Percentiles rank a stretch among this genome's conserved stretches.
These are phyloP conservation scores for Ophiostoma perfectum DNA, from an alignment of 2,329 filamentous ascomycete species.

Conservation along the genomic window DNA sequence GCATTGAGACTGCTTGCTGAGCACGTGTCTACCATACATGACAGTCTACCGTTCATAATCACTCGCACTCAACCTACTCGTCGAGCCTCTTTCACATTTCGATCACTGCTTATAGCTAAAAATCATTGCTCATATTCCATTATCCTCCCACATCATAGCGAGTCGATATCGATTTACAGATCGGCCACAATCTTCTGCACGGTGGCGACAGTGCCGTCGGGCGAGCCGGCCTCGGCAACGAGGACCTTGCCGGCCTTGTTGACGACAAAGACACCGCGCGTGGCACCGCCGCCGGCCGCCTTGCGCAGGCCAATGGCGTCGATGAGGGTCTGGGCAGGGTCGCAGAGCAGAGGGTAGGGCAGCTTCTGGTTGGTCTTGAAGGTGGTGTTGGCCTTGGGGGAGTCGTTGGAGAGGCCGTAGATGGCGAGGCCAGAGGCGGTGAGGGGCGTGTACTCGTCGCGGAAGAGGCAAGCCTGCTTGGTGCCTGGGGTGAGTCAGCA, in stretches of 20 bases:
- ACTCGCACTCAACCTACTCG: too few relatives aligned
- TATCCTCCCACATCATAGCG: not conserved
- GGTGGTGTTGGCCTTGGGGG: slow-evolving; percentile 82
- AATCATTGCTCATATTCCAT: not conserved
- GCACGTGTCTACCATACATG: too few relatives aligned
- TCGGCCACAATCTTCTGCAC: slow-evolving; percentile 63
- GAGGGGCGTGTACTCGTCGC: slow-evolving; percentile 72
- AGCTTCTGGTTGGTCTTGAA: slow-evolving; percentile 91
- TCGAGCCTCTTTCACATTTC: too few relatives aligned
- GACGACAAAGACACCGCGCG: slow-evolving; percentile 81
- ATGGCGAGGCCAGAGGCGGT: slow-evolving; percentile 76
- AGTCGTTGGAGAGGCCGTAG: slow-evolving; percentile 84
- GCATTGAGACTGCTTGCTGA: too few relatives aligned
- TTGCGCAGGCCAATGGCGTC: slow-evolving; percentile 87
- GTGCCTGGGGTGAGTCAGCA: slow-evolving; percentile 58
- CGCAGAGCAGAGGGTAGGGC: slow-evolving; percentile 82
- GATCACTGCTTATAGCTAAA: too few relatives aligned
- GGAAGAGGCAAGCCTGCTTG: slow-evolving; percentile 87
- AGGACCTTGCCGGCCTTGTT: slow-evolving; percentile 72
- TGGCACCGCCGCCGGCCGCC: slow-evolving; percentile 64
- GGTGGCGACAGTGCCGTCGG: slow-evolving; percentile 68
- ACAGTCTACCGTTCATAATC: too few relatives aligned
- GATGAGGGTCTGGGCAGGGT: slow-evolving; percentile 69
- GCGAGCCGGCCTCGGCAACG: slow-evolving; percentile 67
- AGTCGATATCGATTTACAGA: not conserved